phyloP scores from a whole-genome alignment of 1,284 basidiomycete genomes.

The Cutaneotrichosporon sp. region DNA sequence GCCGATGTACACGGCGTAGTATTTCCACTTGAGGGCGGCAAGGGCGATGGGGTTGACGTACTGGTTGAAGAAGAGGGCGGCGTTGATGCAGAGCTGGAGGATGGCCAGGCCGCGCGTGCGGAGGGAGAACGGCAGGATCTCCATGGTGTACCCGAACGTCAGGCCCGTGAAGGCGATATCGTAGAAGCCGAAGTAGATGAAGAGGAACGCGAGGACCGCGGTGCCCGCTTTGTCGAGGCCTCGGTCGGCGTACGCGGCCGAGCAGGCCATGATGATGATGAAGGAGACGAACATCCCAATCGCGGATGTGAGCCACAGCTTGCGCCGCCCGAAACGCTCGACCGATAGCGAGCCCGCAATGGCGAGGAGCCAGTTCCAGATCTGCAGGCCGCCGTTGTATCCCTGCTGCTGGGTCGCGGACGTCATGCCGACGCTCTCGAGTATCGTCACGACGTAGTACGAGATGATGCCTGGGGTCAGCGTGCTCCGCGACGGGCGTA shows the following conservation, averaged over 20 bases:
- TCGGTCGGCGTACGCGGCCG: slow-evolving; percentile 21
- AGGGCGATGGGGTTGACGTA: slow-evolving; percentile 26
- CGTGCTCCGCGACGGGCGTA: too few relatives aligned
- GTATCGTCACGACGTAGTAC: slow-evolving; percentile 14
- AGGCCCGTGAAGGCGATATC: slow-evolving; percentile 10
- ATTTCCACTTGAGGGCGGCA: slow-evolving; percentile 28
- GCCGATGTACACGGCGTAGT: slow-evolving; percentile 34
- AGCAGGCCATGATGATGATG: slow-evolving; percentile 17
- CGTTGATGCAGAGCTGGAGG: slow-evolving; percentile 1
- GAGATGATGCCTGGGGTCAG: too few relatives aligned
- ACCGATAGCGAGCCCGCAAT: slow-evolving; percentile 17
- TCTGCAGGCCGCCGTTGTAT: slow-evolving; percentile 20
- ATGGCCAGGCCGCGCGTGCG: slow-evolving; percentile 15
- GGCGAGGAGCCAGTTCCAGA: slow-evolving; percentile 22
- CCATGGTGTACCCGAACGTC: slow-evolving; percentile 19
- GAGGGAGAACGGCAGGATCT: slow-evolving; percentile 21
- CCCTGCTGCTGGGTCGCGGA: slow-evolving; percentile 10
- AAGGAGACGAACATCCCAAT: slow-evolving; percentile 22
- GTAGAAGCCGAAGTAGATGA: slow-evolving; percentile 25
- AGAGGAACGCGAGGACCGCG: slow-evolving; percentile 16
- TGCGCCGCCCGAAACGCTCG: slow-evolving; percentile 25
- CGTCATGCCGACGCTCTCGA: slow-evolving; percentile 19
- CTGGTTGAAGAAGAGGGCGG: slow-evolving; percentile 13
- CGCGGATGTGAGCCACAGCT: slow-evolving; percentile 19
- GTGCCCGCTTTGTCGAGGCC: slow-evolving; percentile 19